Base-by-base conservation (phyloP, 2,329 filamentous ascomycete genomes). In the Coleophoma crateriformis region DNA sequence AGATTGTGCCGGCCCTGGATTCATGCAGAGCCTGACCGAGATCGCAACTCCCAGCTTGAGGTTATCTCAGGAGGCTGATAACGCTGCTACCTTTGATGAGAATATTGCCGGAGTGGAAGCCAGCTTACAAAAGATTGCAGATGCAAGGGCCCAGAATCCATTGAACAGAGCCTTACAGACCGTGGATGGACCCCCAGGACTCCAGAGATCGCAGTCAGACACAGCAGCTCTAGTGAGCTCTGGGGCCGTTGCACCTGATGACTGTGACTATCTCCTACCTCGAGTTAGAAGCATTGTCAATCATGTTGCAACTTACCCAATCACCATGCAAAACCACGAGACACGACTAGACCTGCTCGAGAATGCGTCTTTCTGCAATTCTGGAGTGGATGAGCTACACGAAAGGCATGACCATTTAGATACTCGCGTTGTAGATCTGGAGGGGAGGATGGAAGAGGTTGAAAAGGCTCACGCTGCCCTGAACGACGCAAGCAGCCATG, bases 331-430 rank as follows among this genome's bases (percentile, higher is more conserved):
- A 19, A 58, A 63, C 15, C 79, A 90, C 51, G 81, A 81, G 35
- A 74, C 78, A 47, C 82, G 88, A 2, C 65, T 92, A 12, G 84
- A 88, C 45, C 71, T 74, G 49, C 72, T 91, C 6, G 88, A 92
- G 66, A 87, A 77, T 46, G 72, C 78, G 1, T 90, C 85, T 0
- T 88, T 90, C 59, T 81, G 81, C 20, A 75, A 79, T 40, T 73
- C 76, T 15, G 76, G 77, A n/a, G 77, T 86, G 44, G 86, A 90
- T 19, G 84, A 87, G 35, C 79, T 87, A 45, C 72, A 82, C 15
- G 84, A 88, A 17, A 81, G 78, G 48, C 77, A 87, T 58, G 86
- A 90, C 33, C 69, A 80, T 44, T 65, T 80, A 41, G 87, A 90
- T 55, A 74, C 82, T 8, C 79, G 86, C 19, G 71, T 90, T 7